phyloP scores from a whole-genome alignment of 2,329 filamentous ascomycete genomes.

The Pseudogymnoascus sp. region DNA sequence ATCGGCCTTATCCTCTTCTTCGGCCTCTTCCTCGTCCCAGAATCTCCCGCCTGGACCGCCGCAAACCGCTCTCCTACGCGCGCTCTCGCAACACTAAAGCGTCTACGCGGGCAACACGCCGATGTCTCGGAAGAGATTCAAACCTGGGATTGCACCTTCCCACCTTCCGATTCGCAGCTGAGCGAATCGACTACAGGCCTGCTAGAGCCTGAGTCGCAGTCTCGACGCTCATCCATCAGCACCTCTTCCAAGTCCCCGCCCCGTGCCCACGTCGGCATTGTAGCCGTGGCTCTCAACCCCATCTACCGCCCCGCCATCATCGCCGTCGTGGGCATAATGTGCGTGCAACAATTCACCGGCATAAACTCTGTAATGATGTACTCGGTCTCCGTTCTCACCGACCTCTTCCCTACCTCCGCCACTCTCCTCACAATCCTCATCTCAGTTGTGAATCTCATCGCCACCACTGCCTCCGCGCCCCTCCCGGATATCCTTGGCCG shows the following conservation, averaged over 20 bases:
- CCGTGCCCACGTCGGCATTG: constrained; percentile 46
- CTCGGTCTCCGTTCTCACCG: constrained; percentile 79
- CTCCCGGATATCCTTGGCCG: constrained; percentile 82
- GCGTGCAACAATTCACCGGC: constrained; percentile 84
- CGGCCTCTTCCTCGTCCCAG: constrained; percentile 69
- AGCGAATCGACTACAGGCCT: constrained; percentile 21
- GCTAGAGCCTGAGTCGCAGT: constrained; percentile 19
- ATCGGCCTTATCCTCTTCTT: constrained; percentile 61
- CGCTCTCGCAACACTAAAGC: constrained; percentile 63
- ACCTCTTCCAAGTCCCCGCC: constrained; percentile 15
- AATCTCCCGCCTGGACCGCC: constrained; percentile 84
- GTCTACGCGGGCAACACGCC: constrained; percentile 61
- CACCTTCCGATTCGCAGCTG: constrained; percentile 20
- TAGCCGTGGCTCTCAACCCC: constrained; percentile 59
- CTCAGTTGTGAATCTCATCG: constrained; percentile 76
- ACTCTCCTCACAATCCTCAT: constrained; percentile 81
- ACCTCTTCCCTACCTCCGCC: constrained; percentile 73
- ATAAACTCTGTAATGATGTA: constrained; percentile 99
- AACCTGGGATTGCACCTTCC: constrained; percentile 44
- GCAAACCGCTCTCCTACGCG: constrained; percentile 51
- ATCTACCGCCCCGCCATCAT: constrained; percentile 67
- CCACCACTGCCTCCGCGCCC: constrained; percentile 74
- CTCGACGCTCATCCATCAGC: constrained; percentile 22
- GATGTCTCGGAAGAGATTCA: constrained; percentile 69
- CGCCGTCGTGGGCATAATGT: constrained; percentile 84